Evolutionary conservation across 148 eudicot species (phyloP), one percentile per base, ranked within the genome.

Genomic region (Diospyros kaki): DNA sequence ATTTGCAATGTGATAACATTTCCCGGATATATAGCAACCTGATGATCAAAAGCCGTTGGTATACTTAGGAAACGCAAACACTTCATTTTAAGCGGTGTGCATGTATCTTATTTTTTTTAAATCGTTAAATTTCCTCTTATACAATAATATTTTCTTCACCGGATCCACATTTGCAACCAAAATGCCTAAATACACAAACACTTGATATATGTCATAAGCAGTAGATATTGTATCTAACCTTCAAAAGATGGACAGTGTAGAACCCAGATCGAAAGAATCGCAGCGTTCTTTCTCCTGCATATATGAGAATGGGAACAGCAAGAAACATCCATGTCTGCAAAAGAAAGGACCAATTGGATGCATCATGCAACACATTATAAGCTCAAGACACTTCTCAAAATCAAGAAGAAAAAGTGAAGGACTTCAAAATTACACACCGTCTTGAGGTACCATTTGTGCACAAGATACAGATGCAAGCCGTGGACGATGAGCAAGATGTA

Each of bases 291-390:
- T 96, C 99, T 80, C 98, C 99, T 45, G 95, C 93, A 85, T 96
- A 96, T 10, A 96, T 73, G 64, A 93, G 75, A n/a, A 96, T 90
- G 52, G 99, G 99, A 68, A 91, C 86, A 45, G 95, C 88, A 76
- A 93, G 83, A 85, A 84, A 96, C 97, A 96, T 96, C 98, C 98
- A 96, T 55, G 97, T 89, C 99, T 96, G 87, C 64, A 72, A 65
- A 44, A 79, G 59, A 71, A 17, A 73, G 0, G 41, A 17, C 17
- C 50, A 28, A 28, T 28, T 28, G 28, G 28, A 28, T 28, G 28
- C 28, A 0, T 28, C 28, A 28, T 28, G 28, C 28, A 28, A 28
- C 28, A 28, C 28, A 28, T 28, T 28, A 28, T 28, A 14, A 43
- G 48, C 15, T 38, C 50, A 5, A 56, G 5, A 66, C 11, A 56